Evolutionary conservation across 1,139 yeast genomes (phyloP), one percentile per base, ranked within the genome.

Genomic region (Kodamaea ohmeri): DNA sequence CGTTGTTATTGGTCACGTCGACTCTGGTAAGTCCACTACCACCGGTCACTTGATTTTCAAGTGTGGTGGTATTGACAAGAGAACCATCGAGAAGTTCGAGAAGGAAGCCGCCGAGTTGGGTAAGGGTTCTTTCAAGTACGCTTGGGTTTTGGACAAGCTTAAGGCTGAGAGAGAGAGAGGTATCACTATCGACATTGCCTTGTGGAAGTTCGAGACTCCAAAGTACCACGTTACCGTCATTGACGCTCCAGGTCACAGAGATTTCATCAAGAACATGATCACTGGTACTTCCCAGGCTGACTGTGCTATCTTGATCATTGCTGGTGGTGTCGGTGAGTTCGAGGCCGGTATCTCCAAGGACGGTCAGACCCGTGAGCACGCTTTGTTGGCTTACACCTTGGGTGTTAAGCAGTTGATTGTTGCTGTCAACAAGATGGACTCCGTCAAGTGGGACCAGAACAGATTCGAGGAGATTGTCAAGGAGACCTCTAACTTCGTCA

Each of bases 41-140:
- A 48, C 53, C 73, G 97, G 97, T 76, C 97, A 89, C 96, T 86
- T 90, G 78, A 90, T 90, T 71, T 90, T 73, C 95, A 90, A 90
- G 92, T 67, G 76, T 73, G 83, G 83, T 76, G 83, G 89, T 82
- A 83, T 83, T 60, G 94, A 88, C 80, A 88, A 89, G 87, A 86
- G 96, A 83, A 89, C 96, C 71, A 89, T 89, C 67, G 96, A 89
- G 80, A 88, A 88, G 86, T 88, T 88, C 78, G 96, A 88, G 80
- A 87, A 87, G 84, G 96, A 88, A 77, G 96, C 96, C 68, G 95
- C 95, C 67, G 96, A 87, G 77, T 84, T 87, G 71, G 95, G 95
- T 73, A 87, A 86, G 83, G 95, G 95, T 81, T 87, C 96, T 69
- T 86, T 87, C 94, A 87, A 87, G 81, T 87, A 87, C 90, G 95